A percentile compares a stretch with the other conserved stretches of the same genome.
These are phyloP conservation scores for Coniella vitis DNA, from an alignment of 2,329 filamentous ascomycete genomes.

Conservation along the genomic window DNA sequence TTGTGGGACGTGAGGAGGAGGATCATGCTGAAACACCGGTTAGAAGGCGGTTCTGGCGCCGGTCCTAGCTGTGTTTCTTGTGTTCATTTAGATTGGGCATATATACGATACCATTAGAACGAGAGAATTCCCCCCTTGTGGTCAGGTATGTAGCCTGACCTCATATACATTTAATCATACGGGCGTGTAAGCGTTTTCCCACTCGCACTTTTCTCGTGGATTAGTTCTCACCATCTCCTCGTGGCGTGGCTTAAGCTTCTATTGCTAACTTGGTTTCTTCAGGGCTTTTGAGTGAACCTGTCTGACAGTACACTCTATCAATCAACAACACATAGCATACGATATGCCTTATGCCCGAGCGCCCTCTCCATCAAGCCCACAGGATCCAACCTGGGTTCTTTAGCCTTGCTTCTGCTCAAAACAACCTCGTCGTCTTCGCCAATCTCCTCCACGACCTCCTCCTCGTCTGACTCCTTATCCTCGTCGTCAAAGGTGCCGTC, in stretches of 20 bases:
- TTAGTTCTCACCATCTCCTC: too few relatives aligned
- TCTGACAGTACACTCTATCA: constrained; percentile 22
- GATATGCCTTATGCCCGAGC: constrained; percentile 46
- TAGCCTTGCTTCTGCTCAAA: constrained; percentile 17
- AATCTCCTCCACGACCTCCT: constrained; percentile 21
- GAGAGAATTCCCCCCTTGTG: too few relatives aligned
- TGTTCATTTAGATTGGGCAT: too few relatives aligned
- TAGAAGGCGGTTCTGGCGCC: constrained; percentile 7
- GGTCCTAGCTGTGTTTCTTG: background rate
- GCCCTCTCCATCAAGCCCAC: constrained; percentile 40
- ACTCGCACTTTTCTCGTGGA: too few relatives aligned
- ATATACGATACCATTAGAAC: too few relatives aligned
- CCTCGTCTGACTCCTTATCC: constrained; percentile 26
- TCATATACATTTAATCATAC: too few relatives aligned
- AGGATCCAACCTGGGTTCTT: constrained; percentile 37
- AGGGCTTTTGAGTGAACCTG: too few relatives aligned
- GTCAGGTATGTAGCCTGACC: too few relatives aligned
- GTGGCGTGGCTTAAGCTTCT: too few relatives aligned
- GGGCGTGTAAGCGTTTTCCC: too few relatives aligned
- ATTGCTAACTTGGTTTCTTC: too few relatives aligned
- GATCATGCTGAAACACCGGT: constrained; percentile 32
- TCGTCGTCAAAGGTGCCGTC: constrained; percentile 36
- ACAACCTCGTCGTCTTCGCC: constrained; percentile 23
- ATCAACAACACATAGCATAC: constrained; percentile 49
- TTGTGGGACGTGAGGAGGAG: constrained; percentile 74